Evolutionary conservation across 352 stramenopile species (phyloP).

Genomic region (Phytopythium litorale): DNA sequence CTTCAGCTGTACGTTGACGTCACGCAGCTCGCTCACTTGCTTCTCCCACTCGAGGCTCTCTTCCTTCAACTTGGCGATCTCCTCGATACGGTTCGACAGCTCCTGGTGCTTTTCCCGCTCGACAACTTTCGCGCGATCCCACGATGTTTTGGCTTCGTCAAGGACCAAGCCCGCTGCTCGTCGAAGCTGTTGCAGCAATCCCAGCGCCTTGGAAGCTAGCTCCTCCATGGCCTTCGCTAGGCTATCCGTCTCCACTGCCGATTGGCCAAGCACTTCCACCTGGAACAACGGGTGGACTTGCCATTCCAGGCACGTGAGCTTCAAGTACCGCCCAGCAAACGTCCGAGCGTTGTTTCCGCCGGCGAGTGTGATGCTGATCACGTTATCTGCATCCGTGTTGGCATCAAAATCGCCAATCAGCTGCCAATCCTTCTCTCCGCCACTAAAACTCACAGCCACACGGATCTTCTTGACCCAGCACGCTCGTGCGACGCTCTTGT

Average conservation of each 20-base stretch:
- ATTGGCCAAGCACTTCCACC: slow-evolving; percentile 61
- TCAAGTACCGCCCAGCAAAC: slow-evolving; percentile 51
- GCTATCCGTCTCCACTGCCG: slow-evolving; percentile 46
- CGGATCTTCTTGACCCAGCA: slow-evolving; percentile 68
- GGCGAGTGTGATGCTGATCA: slow-evolving; percentile 31
- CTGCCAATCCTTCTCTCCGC: slow-evolving; percentile 41
- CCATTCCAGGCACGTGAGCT: slow-evolving; percentile 65
- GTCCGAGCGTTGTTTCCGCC: slow-evolving; percentile 11
- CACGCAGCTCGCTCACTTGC: slow-evolving; percentile 44
- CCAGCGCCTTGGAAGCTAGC: slow-evolving; percentile 33
- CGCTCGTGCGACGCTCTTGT: slow-evolving; percentile 4
- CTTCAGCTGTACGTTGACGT: slow-evolving; percentile 31
- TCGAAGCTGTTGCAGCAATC: slow-evolving; percentile 50
- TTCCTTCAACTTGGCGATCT: slow-evolving; percentile 54
- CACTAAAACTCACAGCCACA: slow-evolving; percentile 56
- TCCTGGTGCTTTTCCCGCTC: slow-evolving; percentile 81
- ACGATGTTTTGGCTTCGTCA: slow-evolving; percentile 66
- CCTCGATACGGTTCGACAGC: slow-evolving; percentile 61
- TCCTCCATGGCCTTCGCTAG: slow-evolving; percentile 35
- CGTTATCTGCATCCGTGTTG: slow-evolving; percentile 31
- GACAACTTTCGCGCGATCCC: slow-evolving; percentile 66
- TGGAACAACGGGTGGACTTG: slow-evolving; percentile 55
- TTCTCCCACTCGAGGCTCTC: slow-evolving; percentile 45
- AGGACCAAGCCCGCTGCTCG: slow-evolving; percentile 46
- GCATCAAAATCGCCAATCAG: slow-evolving; percentile 57